A percentile compares a stretch with the other conserved stretches of the same genome.
Evolutionary conservation across 2,329 filamentous ascomycete species (phyloP).

Genomic region (Chaetomiaceae sp.): DNA sequence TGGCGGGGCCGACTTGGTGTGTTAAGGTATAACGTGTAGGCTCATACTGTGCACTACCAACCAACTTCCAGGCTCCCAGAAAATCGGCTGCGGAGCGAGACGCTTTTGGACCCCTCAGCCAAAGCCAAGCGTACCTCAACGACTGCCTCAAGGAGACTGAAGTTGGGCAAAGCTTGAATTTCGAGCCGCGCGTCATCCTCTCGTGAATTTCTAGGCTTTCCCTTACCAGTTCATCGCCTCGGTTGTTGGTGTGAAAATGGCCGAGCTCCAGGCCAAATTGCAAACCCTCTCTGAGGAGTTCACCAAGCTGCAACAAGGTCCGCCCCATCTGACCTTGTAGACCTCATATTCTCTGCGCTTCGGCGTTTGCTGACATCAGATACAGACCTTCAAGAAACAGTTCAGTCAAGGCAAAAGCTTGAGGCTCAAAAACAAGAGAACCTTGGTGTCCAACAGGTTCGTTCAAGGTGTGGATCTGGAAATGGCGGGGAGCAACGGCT

Average conservation of each 20-base stretch:
- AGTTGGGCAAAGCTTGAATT: constrained; percentile 56
- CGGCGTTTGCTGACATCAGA: not conserved
- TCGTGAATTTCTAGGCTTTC: no score
- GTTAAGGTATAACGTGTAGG: constrained; percentile 10
- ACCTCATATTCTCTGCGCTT: not conserved
- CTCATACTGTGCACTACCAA: constrained; percentile 5
- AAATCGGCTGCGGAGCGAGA: constrained; percentile 1
- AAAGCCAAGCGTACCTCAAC: not conserved
- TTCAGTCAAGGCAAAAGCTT: constrained; percentile 81
- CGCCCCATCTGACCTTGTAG: not conserved
- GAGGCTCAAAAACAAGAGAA: constrained; percentile 96
- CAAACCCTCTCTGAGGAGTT: constrained; percentile 84
- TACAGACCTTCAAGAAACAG: constrained; percentile 70
- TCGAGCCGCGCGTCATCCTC: constrained; percentile 2
- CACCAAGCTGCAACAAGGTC: constrained; percentile 79
- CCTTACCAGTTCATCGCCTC: no score
- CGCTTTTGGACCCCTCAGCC: not conserved
- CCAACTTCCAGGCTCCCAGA: constrained; percentile 2
- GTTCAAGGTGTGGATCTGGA: constrained; percentile 9
- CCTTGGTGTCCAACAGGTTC: constrained; percentile 73
- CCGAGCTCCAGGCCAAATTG: constrained; percentile 68
- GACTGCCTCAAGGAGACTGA: constrained; percentile 53
- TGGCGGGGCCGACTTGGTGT: constrained; percentile 8
- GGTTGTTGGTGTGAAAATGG: constrained; percentile 53
- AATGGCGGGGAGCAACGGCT: not conserved